phyloP scores from a whole-genome alignment of 768 basidiomycete genomes.

The Rhizopogon salebrosus region DNA sequence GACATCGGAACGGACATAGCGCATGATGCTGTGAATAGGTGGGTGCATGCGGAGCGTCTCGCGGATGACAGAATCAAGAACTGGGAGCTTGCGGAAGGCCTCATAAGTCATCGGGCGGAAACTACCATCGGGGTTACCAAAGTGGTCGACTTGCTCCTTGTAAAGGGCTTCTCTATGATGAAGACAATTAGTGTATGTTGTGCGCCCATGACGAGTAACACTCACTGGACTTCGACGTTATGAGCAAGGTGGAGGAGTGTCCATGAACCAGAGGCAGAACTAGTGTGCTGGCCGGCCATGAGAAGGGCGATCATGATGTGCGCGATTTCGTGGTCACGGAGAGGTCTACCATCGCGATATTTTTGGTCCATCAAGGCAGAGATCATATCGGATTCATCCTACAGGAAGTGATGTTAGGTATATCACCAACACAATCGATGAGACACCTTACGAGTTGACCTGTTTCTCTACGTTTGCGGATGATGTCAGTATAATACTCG shows the following conservation, averaged over 20 bases:
- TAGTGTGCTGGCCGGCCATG: constrained; percentile 99
- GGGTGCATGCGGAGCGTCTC: constrained; percentile 93
- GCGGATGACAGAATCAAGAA: constrained; percentile 86
- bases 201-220: constrained; percentile 7
- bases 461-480: constrained; percentile 60
- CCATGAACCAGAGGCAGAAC: constrained; percentile 91
- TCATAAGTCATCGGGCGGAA: constrained; percentile 82
- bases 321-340: constrained; percentile 89
- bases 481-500: constrained; percentile 86
- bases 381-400: constrained; percentile 89
- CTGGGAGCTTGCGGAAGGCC: constrained; percentile 73
- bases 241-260: constrained; percentile 80
- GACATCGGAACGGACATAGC: constrained; percentile 84
- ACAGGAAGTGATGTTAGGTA: constrained; percentile 15
- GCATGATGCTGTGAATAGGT: constrained; percentile 94
- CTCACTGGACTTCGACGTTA: constrained; percentile 69
- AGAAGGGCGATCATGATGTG: constrained; percentile 98
- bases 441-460: constrained; percentile 31
- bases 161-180: constrained; percentile 69
- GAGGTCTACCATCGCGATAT: constrained; percentile 74
- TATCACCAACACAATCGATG: background rate
- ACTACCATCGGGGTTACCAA: constrained; percentile 73
- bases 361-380: constrained; percentile 76
- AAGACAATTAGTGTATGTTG: background rate
- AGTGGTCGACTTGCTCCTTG: constrained; percentile 82